Conservation (phyloP, 2,329 filamentous ascomycete genomes). For the Ophiostoma montium region DNA sequence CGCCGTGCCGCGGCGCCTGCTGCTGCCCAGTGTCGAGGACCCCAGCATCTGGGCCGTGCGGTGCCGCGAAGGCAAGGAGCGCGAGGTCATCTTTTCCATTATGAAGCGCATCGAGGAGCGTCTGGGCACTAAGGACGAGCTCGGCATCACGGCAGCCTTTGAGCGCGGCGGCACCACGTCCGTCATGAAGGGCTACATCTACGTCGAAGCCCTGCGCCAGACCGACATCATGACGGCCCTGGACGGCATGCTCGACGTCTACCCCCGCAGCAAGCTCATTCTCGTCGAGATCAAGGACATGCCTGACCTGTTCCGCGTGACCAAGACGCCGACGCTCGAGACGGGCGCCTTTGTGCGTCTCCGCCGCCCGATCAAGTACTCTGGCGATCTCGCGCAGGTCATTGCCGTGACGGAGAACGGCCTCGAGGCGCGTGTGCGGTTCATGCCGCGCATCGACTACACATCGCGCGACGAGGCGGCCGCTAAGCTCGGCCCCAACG, state of each 20-base stretch:
- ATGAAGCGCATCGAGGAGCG: constrained; percentile 81
- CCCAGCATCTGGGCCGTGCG: constrained; percentile 91
- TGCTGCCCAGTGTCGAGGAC: constrained; percentile 87
- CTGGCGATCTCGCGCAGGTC: constrained; percentile 81
- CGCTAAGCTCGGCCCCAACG: constrained; percentile 33
- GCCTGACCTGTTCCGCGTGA: constrained; percentile 84
- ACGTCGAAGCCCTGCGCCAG: constrained; percentile 80
- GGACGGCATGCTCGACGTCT: constrained; percentile 77
- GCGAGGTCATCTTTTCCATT: constrained; percentile 75
- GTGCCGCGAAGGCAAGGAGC: constrained; percentile 90
- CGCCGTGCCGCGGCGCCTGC: constrained; percentile 68
- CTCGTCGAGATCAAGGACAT: constrained; percentile 94
- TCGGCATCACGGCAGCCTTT: constrained; percentile 80
- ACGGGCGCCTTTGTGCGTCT: constrained; percentile 88
- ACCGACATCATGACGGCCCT: constrained; percentile 73
- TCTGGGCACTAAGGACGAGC: constrained; percentile 59
- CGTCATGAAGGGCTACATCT: constrained; percentile 86
- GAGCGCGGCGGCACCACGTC: constrained; percentile 67
- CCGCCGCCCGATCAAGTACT: constrained; percentile 64
- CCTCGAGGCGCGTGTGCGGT: constrained; percentile 69
- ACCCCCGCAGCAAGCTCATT: constrained; percentile 73
- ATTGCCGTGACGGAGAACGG: constrained; percentile 88
- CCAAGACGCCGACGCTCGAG: constrained; percentile 71
- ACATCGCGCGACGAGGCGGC: constrained; percentile 65
- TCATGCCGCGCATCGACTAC: constrained; percentile 87